Base-by-base conservation (phyloP, 202 grass and related monocot species). In the Carex sylvatica region DNA sequence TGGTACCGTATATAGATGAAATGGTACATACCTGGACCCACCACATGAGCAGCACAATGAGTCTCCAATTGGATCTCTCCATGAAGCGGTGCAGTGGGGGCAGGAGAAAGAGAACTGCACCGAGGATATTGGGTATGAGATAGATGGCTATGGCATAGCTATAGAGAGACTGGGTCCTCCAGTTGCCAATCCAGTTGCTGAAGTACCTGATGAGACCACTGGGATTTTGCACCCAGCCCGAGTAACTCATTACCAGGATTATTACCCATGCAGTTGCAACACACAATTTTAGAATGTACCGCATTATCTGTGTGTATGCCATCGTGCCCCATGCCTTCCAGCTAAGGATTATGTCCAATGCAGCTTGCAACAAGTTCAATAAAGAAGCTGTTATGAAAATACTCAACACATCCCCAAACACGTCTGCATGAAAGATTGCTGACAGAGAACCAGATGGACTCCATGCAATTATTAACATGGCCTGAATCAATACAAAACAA, bases 401-500 rank as follows among this genome's bases (percentile, higher is more conserved):
- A 87, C 89, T 98, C 74, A 90, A 85, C 71, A 95, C 89, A 83
- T 87, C 89, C 90, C 35, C 88, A 86, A 98, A 95, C 84, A 98
- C 87, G 60, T 88, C 76, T 70, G 95, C 62, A 3, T 93, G 83
- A 59, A 98, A 90, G 56, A 95, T 90, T 91, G 86, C 79, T 85
- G 89, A 86, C 61, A 89, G 78, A 44, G 83, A 73, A 40, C 91
- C 89, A 65, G 84, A 86, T 63, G 84, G 80, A 86, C 92, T 98
- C 92, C 95, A 98, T 35, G 95, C 92, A 89, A 98, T 85, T 87
- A 98, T 93, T 84, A 93, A 74, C 95, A 98, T 98, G 7, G 95
- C 92, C 95, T 98, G 85, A 2, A 88, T 82, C 33, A 35, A 35
- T 35, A 28, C 40, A 83, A 83, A 84, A 2, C 16, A 83, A 88